Base-by-base conservation (phyloP, 805 yeast genomes). In the Zygosaccharomyces bailii region DNA sequence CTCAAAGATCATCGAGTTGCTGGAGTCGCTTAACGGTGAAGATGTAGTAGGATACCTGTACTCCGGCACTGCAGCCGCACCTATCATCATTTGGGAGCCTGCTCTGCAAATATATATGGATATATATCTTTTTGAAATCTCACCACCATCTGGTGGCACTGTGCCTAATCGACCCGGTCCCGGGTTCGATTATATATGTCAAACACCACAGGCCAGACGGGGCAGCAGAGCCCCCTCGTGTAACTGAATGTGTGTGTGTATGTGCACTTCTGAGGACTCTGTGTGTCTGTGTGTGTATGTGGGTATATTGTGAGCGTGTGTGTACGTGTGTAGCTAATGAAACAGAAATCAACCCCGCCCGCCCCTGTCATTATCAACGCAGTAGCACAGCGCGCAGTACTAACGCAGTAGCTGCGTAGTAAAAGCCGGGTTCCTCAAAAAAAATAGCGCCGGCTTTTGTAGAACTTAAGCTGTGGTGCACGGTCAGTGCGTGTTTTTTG, bases 1-100 rank as follows among this genome's bases (percentile, higher is more conserved):
- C 53, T 82, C 89, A 57, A 79, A 84, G 56, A 82, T 83, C 57
- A 75, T 58, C 11, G 83, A 37, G 21, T 37, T 42, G 35, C 45
- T 44, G 33, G 42, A 27, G 21, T 47, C 53, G 16, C 53, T 47
- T 24, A 40, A 37, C 2, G 49, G 49, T n/a, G 54, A 48, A 30
- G 48, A 48, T 16, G 46, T 31, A 18, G 25, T 4, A 13, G 11
- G 25, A 14, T n/a, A 33, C 32, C 20, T 39, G 25, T 44, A 36
- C 33, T 20, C 42, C 13, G 33, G 42, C 11, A 17, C 30, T 5
- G 32, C 30, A 37, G 24, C 30, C 24, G 31, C 30, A 14, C 32
- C 13, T 17, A 18, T 24, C 40, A 37, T 27, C 31, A 9, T 21
- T 16, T 6, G 6, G 14, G 13, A 7, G 31, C 31, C 14, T 27